phyloP scores from a whole-genome alignment of 768 basidiomycete genomes.

The Xerocomus potaroensis region DNA sequence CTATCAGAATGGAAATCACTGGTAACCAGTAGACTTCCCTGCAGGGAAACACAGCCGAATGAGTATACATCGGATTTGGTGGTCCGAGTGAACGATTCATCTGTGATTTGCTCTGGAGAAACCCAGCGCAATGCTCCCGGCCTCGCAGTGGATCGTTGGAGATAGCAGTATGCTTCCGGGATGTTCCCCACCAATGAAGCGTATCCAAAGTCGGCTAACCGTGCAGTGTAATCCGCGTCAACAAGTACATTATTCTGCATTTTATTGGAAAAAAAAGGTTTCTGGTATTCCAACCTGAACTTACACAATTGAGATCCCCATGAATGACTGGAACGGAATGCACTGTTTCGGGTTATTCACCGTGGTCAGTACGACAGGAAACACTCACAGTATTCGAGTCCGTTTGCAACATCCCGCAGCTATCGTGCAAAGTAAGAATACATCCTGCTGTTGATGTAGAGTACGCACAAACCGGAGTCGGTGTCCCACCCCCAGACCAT shows the following conservation, averaged over 20 bases:
- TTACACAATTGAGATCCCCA: constrained; percentile 15
- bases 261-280: neutral
- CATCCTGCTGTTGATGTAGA: neutral
- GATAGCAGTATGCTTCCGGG: too few species aligned
- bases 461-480: constrained; percentile 14
- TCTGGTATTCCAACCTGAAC: neutral
- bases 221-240: constrained; percentile 16
- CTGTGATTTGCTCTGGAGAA: too few species aligned
- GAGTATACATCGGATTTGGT: too few species aligned
- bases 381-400: constrained; percentile 12
- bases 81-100: too few species aligned
- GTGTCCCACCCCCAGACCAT: neutral
- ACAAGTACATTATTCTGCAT: constrained; percentile 17
- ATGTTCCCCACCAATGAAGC: too few species aligned
- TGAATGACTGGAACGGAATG: constrained; percentile 12
- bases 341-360: constrained; percentile 2
- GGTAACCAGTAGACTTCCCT: too few species aligned
- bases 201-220: too few species aligned
- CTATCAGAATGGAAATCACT: too few species aligned
- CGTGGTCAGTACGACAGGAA: neutral
- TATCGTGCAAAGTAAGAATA: constrained; percentile 16
- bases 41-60: too few species aligned
- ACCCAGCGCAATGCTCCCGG: too few species aligned
- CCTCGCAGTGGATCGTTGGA: too few species aligned
- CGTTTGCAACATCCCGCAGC: constrained; percentile 12